Conservation (phyloP, 371 early-diverging fungal species). For the Vairimorpha apis region DNA sequence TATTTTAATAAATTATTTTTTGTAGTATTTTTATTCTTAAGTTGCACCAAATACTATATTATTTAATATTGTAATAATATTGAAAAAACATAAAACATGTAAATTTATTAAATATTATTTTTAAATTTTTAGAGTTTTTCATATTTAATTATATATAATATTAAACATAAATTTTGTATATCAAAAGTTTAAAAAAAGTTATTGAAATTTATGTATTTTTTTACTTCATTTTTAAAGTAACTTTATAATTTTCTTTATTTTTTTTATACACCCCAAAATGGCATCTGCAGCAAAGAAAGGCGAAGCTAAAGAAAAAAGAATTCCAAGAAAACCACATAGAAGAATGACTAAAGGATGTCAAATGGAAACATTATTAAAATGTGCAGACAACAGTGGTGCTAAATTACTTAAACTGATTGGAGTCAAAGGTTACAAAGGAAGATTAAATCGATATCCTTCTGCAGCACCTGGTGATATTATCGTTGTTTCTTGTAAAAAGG, state of each 20-base stretch:
- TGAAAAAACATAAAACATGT: no score
- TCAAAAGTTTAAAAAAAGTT: no score
- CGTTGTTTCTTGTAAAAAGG: slow-evolving; percentile 98
- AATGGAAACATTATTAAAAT: slow-evolving; percentile 96
- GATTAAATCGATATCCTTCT: slow-evolving; percentile 93
- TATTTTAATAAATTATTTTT: no score
- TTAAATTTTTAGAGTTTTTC: no score
- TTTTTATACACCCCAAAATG: slow-evolving; percentile 19
- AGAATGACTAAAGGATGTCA: slow-evolving; percentile 98
- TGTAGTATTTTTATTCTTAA: no score
- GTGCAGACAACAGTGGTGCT: slow-evolving; percentile 99
- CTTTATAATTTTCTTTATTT: neutral
- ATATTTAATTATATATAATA: no score
- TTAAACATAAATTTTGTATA: no score
- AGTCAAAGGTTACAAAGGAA: slow-evolving; percentile 86
- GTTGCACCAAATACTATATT: no score
- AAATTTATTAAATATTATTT: no score
- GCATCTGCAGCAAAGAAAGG: slow-evolving; percentile 41
- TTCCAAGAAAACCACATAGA: slow-evolving; percentile 35
- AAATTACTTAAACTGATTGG: slow-evolving; percentile 98
- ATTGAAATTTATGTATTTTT: no score
- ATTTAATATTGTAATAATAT: no score
- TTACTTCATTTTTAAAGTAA: no score
- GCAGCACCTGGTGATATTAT: slow-evolving; percentile 99
- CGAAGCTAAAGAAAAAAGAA: slow-evolving; percentile 33